Percentiles rank a stretch among this genome's conserved stretches.
Conservation (phyloP, 345 rosid genomes). For the Eucalyptus cloeziana region DNA sequence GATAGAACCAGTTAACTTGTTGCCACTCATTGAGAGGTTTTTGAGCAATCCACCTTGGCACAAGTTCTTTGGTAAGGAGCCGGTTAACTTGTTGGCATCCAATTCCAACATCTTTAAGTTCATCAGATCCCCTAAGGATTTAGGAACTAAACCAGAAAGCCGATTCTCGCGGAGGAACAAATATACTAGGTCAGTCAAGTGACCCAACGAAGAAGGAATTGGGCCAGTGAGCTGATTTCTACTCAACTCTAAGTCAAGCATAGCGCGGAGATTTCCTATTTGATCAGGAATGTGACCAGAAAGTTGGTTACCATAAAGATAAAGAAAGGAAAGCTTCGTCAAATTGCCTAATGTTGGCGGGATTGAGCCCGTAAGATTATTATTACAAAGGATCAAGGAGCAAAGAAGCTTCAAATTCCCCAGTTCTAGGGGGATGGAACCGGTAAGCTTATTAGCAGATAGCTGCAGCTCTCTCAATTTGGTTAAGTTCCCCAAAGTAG, state of each 20-base stretch:
- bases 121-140: constrained; percentile 3
- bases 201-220: constrained; percentile 13
- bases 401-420: background rate
- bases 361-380: background rate
- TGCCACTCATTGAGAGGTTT: background rate
- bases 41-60: background rate
- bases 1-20: constrained; percentile 5
- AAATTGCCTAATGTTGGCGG: background rate
- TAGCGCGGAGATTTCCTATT: background rate
- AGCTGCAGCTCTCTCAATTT: background rate
- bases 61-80: background rate
- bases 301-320: background rate
- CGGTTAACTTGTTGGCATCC: background rate
- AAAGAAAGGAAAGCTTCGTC: background rate
- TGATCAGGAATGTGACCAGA: background rate
- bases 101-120: background rate
- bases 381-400: background rate
- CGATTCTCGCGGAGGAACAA: constrained; percentile 13
- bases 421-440: constrained; percentile 5
- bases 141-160: constrained; percentile 15
- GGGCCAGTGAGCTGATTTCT: background rate
- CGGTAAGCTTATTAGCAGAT: background rate
- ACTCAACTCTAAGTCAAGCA: background rate
- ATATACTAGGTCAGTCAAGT: constrained; percentile 5
- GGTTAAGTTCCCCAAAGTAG: background rate